These are phyloP conservation scores for Exophiala sp. DNA, from an alignment of 2,329 filamentous ascomycete genomes.

Conservation along the genomic window DNA sequence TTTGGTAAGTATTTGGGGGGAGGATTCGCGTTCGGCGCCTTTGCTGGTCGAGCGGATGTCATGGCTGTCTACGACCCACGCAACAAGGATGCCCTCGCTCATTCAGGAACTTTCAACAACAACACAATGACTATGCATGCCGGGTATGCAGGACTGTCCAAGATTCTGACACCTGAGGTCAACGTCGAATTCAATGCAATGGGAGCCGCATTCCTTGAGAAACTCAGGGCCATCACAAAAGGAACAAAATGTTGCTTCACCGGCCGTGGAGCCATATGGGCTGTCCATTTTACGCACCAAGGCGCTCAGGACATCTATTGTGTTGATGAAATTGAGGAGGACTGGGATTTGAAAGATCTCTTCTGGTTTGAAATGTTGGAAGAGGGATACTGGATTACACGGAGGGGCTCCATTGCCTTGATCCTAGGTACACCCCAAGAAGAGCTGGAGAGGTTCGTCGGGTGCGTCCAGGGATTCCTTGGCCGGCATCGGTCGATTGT, in stretches of 20 bases:
- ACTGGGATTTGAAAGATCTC: conserved; percentile 20
- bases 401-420: conserved; percentile 31
- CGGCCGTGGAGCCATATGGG: conserved; percentile 31
- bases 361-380: conserved; percentile 31
- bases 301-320: conserved; percentile 1
- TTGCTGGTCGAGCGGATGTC: conserved; percentile 55
- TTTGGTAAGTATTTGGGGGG: conserved; percentile 63
- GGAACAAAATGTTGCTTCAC: conserved; percentile 25
- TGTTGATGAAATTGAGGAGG: conserved; percentile 1
- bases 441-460: conserved; percentile 18
- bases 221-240: conserved; percentile 12
- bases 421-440: conserved; percentile 27
- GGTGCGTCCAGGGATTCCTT: conserved; percentile 10
- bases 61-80: conserved; percentile 54
- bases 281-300: conserved; percentile 25
- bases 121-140: conserved; percentile 56
- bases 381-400: conserved; percentile 29
- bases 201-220: conserved; percentile 27
- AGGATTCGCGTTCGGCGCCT: conserved; percentile 60
- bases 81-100: conserved; percentile 37
- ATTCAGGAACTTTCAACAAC: conserved; percentile 64
- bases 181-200: conserved; percentile 27
- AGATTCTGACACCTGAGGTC: conserved; percentile 21
- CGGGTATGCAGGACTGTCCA: conserved; percentile 39
- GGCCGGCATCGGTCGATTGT: conserved; percentile 3